phyloP scores from a whole-genome alignment of 1,284 basidiomycete genomes.

The Anthracocystis setariae region DNA sequence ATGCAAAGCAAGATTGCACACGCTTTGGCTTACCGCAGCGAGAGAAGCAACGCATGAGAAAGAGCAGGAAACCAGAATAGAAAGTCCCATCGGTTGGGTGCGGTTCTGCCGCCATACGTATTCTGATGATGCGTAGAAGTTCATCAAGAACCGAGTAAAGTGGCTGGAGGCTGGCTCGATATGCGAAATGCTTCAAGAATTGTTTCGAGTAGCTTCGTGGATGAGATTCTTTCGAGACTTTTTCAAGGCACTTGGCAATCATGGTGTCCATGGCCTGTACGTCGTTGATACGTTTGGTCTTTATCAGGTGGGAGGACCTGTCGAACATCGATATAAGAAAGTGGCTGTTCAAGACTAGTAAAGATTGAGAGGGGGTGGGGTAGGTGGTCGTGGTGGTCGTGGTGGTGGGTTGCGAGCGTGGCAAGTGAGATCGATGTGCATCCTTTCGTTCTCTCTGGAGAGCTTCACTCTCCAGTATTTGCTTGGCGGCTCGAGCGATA shows the following conservation, averaged over 20 bases:
- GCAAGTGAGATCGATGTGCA: no score
- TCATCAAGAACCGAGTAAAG: neutral
- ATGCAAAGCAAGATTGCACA: slow-evolving; percentile 20
- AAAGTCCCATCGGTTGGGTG: neutral
- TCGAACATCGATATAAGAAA: slow-evolving; percentile 6
- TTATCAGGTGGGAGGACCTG: neutral
- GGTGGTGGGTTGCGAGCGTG: neutral
- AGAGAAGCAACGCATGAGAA: slow-evolving; percentile 20
- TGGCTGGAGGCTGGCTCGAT: neutral
- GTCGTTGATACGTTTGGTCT: neutral
- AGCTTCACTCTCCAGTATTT: slow-evolving; percentile 4
- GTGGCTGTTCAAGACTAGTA: slow-evolving; percentile 9
- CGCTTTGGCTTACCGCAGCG: slow-evolving; percentile 1
- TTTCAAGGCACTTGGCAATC: slow-evolving; percentile 4
- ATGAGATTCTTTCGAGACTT: neutral
- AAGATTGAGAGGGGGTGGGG: neutral
- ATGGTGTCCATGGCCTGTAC: neutral
- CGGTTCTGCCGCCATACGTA: no score
- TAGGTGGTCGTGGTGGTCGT: neutral
- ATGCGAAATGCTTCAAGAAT: neutral
- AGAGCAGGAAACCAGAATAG: slow-evolving; percentile 7
- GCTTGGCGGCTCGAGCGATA: neutral
- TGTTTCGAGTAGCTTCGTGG: neutral
- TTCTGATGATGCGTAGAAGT: neutral
- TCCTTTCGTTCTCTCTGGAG: slow-evolving; percentile 13